Conservation (phyloP, 305 asterid species). For the Fraxinus xanthoxyloides region DNA sequence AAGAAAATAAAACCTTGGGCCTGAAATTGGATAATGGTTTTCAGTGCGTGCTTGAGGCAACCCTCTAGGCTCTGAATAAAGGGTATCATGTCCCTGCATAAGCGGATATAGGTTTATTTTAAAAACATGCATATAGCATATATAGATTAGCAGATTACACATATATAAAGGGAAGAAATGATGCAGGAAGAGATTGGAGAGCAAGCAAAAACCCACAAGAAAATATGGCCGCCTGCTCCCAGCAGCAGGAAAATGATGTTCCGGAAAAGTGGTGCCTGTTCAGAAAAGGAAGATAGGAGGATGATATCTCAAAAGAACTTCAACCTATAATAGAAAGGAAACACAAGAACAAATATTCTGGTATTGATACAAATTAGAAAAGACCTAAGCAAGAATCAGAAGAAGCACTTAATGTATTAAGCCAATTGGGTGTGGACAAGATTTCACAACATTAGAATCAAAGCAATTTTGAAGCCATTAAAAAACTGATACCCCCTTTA, state of each 20-base stretch:
- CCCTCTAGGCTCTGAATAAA: conserved; percentile 37
- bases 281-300: conserved; percentile 8
- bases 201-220: conserved; percentile 27
- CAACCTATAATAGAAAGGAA: neutral
- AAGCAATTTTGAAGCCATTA: neutral
- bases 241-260: conserved; percentile 22
- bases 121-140: neutral
- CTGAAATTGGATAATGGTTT: conserved; percentile 38
- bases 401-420: neutral
- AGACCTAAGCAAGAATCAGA: neutral
- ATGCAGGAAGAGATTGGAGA: neutral
- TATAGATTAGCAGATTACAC: neutral
- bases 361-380: conserved; percentile 8
- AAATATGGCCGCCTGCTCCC: conserved; percentile 44
- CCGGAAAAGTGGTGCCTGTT: conserved; percentile 29
- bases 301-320: conserved; percentile 10
- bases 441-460: neutral
- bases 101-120: conserved; percentile 15
- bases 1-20: conserved; percentile 39
- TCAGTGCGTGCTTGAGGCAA: conserved; percentile 34
- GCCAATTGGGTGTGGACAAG: neutral
- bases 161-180: neutral
- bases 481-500: neutral
- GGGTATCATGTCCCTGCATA: conserved; percentile 44
- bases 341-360: neutral